Evolutionary conservation across 192 early-diverging fungal species (phyloP), one percentile per base, ranked within the genome.

Genomic region (Coemansia umbellata): DNA sequence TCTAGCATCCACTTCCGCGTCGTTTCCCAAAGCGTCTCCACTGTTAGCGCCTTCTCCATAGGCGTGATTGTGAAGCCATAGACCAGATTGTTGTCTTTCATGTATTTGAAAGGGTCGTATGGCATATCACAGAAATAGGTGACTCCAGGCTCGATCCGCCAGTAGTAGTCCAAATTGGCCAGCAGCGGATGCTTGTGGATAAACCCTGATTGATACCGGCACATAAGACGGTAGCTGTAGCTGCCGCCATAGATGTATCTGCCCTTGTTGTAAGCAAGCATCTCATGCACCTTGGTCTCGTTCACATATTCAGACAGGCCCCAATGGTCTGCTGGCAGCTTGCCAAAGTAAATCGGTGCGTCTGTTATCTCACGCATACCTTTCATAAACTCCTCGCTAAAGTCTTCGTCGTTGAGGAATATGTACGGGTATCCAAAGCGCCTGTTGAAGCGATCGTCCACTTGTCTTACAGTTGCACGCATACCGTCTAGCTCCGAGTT

Each of bases 401-500:
- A 89, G n/a, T 75, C 69, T 24, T 69, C 81, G 44, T 88, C 81
- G 75, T 87, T 89, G 36, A 90, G 58, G 35, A 89, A 82, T 22
- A 90, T 71, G 59, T 84, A 90, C 0, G 87, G 87, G 50, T 90
- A 89, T 7, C 63, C 55, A 58, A 72, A 85, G 27, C 69, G 62
- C 26, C 76, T 55, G 58, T 89, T 88, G 58, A 88, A 87, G 15
- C 84, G 68, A 47, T 88, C 81, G 43, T 93, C 89, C 5, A 92
- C 50, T 60, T 90, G 82, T 23, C 79, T 79, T 13, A 93, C 77
- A 0, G 89, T 73, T 10, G 50, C 28, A 15, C 75, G 65, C 18
- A 89, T 78, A 8, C 67, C 81, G 27, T 87, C 56, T 6, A 86
- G 50, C 35, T 93, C 91, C 11, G 51, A 61, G 56, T 93, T 88